A percentile compares a stretch with the other conserved stretches of the same genome.
phyloP scores from a whole-genome alignment of 2,329 filamentous ascomycete genomes.

The Peltaster fructicola region DNA sequence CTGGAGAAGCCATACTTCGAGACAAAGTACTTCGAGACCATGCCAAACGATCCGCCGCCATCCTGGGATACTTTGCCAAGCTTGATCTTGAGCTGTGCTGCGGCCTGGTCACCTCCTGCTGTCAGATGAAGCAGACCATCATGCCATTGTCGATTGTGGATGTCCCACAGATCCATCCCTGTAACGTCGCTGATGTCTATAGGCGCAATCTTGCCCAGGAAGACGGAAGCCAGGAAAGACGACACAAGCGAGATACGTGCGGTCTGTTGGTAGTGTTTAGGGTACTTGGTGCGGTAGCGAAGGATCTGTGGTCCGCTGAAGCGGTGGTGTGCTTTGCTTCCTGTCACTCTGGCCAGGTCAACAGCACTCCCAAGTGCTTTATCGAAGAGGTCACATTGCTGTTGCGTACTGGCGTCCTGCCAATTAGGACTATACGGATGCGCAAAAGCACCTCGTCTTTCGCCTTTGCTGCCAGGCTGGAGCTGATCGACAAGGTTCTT shows the following conservation, averaged over 20 bases:
- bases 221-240: constrained; percentile 80
- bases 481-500: constrained; percentile 58
- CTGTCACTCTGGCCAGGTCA: constrained; percentile 60
- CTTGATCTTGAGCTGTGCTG: constrained; percentile 52
- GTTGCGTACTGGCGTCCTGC: constrained; percentile 92
- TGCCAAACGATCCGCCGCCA: constrained; percentile 61
- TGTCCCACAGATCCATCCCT: constrained; percentile 95
- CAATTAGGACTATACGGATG: constrained; percentile 87
- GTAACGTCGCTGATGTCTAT: constrained; percentile 90
- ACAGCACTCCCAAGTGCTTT: constrained; percentile 46
- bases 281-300: constrained; percentile 63
- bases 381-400: constrained; percentile 81
- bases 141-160: constrained; percentile 55
- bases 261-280: constrained; percentile 64
- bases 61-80: constrained; percentile 66
- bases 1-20: constrained; percentile 57
- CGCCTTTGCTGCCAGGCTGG: constrained; percentile 20
- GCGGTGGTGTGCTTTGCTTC: constrained; percentile 87
- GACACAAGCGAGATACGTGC: constrained; percentile 83
- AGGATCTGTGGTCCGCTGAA: constrained; percentile 97
- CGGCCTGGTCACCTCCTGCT: constrained; percentile 37
- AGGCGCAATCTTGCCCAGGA: constrained; percentile 70
- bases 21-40: constrained; percentile 63
- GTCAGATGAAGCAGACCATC: constrained; percentile 58
- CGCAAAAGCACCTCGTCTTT: constrained; percentile 46